Base-by-base conservation (phyloP, 257 asterid genomes). In the Solanum chiquidenum region DNA sequence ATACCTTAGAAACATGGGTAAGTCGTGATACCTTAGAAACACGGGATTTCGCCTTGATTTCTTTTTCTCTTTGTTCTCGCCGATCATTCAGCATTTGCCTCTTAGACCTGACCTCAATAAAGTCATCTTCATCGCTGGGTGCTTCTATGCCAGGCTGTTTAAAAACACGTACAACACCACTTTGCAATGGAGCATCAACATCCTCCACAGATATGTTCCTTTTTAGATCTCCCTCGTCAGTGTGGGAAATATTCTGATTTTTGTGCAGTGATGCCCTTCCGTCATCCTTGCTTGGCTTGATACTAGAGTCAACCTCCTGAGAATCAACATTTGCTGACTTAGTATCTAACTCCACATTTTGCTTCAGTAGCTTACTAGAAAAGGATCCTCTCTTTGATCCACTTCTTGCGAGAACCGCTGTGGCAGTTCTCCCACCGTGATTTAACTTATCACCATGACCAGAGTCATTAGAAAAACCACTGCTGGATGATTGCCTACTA, bases 91-190 rank as follows among this genome's bases (percentile, higher is more conserved):
- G 92, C 99, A 97, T 95, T 93, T 97, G 98, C 93, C 98, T 93
- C 91, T 97, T 97, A 71, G 98, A 97, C 88, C 99, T 93, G 88
- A 95, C 99, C 89, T 95, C 94, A 92, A 97, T 97, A 91, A 97
- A 97, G 91, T 95, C 99, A 93, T 97, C 99, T 87, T 95, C 98
- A 87, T 95, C 98, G 52, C 98, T 94, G 60, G 98, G 96, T 86
- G 96, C 95, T 92, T 97, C 99, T 76, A 97, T 97, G 75, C 99
- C 98, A 89, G 98, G 92, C 90, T 97, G 99, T 83, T 92, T 95
- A 89, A 91, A 97, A 79, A 97, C 95, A 52, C 96, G 96, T 84
- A 97, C 99, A 91, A 97, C 93, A 58, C 99, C 99, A 94, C 96
- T 96, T 89, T 95, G 99, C 91, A 97, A 85, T 40, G 99, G 98